A percentile compares a stretch with the other conserved stretches of the same genome.
Conservation (phyloP, 2,329 filamentous ascomycete species). For the Cladosporium austrohemisphaericum region DNA sequence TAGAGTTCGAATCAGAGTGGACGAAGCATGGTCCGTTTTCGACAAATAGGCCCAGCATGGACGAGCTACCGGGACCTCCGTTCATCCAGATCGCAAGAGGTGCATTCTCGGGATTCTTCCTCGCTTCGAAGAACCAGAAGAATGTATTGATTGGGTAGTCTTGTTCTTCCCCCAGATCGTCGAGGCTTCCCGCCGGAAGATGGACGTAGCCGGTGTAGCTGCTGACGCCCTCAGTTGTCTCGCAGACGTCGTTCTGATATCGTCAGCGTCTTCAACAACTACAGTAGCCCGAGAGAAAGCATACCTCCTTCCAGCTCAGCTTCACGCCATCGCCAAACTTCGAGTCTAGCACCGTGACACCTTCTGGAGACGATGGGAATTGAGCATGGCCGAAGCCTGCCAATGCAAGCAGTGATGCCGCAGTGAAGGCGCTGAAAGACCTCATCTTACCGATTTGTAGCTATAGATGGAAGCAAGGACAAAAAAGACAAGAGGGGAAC, state of each 20-base stretch:
- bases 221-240: slow-evolving; percentile 48
- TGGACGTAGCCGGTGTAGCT: slow-evolving; percentile 38
- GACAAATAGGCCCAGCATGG: slow-evolving; percentile 46
- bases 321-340: slow-evolving; percentile 41
- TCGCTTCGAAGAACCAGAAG: slow-evolving; percentile 61
- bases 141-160: slow-evolving; percentile 38
- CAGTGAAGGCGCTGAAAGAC: background rate
- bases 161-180: slow-evolving; percentile 24
- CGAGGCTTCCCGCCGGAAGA: slow-evolving; percentile 22
- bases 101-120: slow-evolving; percentile 51
- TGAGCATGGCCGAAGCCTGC: slow-evolving; percentile 15
- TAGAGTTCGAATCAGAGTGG: slow-evolving; percentile 50
- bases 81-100: slow-evolving; percentile 58
- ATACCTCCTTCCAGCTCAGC: slow-evolving; percentile 47
- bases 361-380: slow-evolving; percentile 41
- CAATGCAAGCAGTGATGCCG: slow-evolving; percentile 10
- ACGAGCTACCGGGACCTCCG: slow-evolving; percentile 54
- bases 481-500: background rate
- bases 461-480: background rate
- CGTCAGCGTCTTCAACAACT: background rate
- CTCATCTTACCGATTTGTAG: background rate
- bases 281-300: background rate
- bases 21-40: slow-evolving; percentile 55
- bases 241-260: slow-evolving; percentile 36
- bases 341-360: slow-evolving; percentile 41